These are phyloP conservation scores for Monosporascus ibericus DNA, from an alignment of 2,329 filamentous ascomycete species.

Conservation along the genomic window DNA sequence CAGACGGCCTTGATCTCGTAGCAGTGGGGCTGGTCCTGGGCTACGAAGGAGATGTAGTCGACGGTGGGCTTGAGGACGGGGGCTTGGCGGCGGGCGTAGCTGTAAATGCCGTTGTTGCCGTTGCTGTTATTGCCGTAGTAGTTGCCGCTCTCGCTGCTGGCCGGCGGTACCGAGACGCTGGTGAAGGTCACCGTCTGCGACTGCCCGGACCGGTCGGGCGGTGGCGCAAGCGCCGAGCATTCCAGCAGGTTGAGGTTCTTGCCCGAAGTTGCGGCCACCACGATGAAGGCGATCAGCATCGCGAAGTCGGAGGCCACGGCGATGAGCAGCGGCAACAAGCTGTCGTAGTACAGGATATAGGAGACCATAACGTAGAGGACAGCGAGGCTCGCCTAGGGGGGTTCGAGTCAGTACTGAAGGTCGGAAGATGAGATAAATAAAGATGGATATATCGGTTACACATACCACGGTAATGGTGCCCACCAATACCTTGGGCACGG, in stretches of 20 bases:
- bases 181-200: slow-evolving; percentile 29
- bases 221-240: slow-evolving; percentile 51
- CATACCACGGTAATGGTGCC: slow-evolving; percentile 75
- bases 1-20: slow-evolving; percentile 81
- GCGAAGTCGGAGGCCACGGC: slow-evolving; percentile 58
- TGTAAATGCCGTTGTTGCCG: slow-evolving; percentile 8
- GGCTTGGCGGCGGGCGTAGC: slow-evolving; percentile 16
- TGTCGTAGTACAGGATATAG: slow-evolving; percentile 75
- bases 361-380: slow-evolving; percentile 74
- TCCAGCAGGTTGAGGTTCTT: slow-evolving; percentile 73
- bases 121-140: not conserved
- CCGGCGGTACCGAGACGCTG: not conserved
- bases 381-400: slow-evolving; percentile 65
- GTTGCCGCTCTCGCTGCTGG: not conserved
- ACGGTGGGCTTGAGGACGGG: slow-evolving; percentile 15
- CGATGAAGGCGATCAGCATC: slow-evolving; percentile 70
- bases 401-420: slow-evolving; percentile 8
- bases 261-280: slow-evolving; percentile 71
- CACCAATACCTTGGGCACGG: slow-evolving; percentile 66
- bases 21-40: slow-evolving; percentile 58
- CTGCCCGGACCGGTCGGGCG: slow-evolving; percentile 10
- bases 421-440: not conserved
- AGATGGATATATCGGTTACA: slow-evolving; percentile 14
- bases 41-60: slow-evolving; percentile 41
- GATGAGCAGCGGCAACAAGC: slow-evolving; percentile 68